These are phyloP conservation scores for Fusarium sp. DNA, from an alignment of 2,329 filamentous ascomycete species.

Conservation along the genomic window DNA sequence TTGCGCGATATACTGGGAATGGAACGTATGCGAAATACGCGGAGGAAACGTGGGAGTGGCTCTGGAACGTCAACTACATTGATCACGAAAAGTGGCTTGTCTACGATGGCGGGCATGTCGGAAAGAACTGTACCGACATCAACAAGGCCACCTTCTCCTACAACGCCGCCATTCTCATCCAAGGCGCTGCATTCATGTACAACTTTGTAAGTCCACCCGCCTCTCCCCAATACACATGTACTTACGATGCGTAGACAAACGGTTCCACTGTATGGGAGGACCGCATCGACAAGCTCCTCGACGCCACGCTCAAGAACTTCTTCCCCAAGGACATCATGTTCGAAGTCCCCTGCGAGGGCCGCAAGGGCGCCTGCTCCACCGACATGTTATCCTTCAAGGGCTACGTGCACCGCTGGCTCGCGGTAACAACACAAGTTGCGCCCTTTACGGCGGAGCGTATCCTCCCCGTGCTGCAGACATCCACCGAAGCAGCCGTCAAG, in stretches of 20 bases:
- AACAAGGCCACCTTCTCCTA: slow-evolving; percentile 74
- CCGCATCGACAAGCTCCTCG: slow-evolving; percentile 64
- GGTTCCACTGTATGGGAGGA: slow-evolving; percentile 63
- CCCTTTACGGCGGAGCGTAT: slow-evolving; percentile 66
- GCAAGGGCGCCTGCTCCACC: slow-evolving; percentile 66
- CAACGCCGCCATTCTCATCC: slow-evolving; percentile 68
- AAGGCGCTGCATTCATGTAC: slow-evolving; percentile 75
- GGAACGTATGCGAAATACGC: slow-evolving; percentile 71
- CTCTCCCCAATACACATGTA: rapidly evolving
- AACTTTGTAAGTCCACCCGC: slow-evolving; percentile 59
- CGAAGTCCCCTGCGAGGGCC: slow-evolving; percentile 72
- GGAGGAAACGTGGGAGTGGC: slow-evolving; percentile 70
- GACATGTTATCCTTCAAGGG: slow-evolving; percentile 81
- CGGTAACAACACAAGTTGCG: slow-evolving; percentile 67
- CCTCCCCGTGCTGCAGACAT: slow-evolving; percentile 65
- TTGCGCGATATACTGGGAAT: slow-evolving; percentile 76
- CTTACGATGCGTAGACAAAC: slow-evolving; percentile 54
- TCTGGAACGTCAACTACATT: slow-evolving; percentile 63
- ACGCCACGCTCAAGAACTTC: slow-evolving; percentile 59
- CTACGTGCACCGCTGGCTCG: slow-evolving; percentile 73
- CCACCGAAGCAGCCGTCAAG: slow-evolving; percentile 66
- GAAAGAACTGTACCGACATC: slow-evolving; percentile 67
- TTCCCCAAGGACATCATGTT: slow-evolving; percentile 68
- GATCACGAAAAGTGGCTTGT: slow-evolving; percentile 68
- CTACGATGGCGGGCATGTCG: slow-evolving; percentile 70